Base-by-base conservation (phyloP, 179 eudicot genomes). In the Spinacia oleracea region DNA sequence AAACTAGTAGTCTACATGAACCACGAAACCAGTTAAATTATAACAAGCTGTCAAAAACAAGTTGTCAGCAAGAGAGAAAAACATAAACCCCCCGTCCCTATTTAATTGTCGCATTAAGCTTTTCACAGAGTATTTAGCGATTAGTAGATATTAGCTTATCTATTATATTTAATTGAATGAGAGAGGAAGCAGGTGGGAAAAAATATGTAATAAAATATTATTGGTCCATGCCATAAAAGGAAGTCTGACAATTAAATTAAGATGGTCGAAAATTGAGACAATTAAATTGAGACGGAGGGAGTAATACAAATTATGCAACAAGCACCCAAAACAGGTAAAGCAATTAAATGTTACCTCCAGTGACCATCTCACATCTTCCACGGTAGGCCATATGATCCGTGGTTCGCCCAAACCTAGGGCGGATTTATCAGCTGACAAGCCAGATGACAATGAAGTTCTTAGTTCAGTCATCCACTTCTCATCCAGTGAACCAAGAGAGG, bases 381-480 rank as follows among this genome's bases (percentile, higher is more conserved):
- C 97, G 70, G 96, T 82, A 55, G 99, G 98, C 98, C 98, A 96
- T 78, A 96, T 79, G 72, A 96, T 92, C 63, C 85, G 77, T 74
- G 99, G 92, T 60, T 93, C 90, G 79, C 99, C 98, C 80, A 82
- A 72, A 73, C 99, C 99, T 71, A 96, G 80, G 72, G 98, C 89
- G 35, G 77, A 85, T 86, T 85, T 88, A 78, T 96, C 96, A 46
- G 88, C 89, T 50, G 90, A 80, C 48, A 88, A 81, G 42, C 99
- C 99, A 45, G 99, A 88, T 77, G 97, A 93, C 94, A 93, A 85
- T 72, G 99, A 93, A 20, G 89, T 79, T 84, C 89, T 91, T 18
- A 96, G 84, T 89, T 96, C 99, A 53, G 85, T 78, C 99, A 96
- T 96, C 99, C 99, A 96, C 88, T 93, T 96, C 87, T 96, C 99